phyloP scores from a whole-genome alignment of 1,284 basidiomycete species.

The Cutaneotrichosporon dermatis region DNA sequence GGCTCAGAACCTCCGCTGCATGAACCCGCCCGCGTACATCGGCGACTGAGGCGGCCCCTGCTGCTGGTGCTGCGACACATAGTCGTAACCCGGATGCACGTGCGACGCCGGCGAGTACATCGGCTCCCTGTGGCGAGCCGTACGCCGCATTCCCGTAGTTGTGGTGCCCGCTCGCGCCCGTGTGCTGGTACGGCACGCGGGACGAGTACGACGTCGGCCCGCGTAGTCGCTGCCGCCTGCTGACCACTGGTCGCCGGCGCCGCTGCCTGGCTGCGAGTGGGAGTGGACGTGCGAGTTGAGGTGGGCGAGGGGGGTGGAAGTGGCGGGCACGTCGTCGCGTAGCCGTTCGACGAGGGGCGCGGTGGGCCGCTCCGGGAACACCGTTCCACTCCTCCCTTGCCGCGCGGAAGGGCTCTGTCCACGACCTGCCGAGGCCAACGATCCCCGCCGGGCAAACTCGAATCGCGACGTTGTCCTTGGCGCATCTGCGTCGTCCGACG shows the following conservation, averaged over 20 bases:
- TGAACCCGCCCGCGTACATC: constrained; percentile 1
- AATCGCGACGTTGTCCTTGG: constrained; percentile 19
- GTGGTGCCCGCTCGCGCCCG: background rate
- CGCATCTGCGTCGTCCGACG: constrained; percentile 7
- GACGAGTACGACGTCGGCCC: background rate
- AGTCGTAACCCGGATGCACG: constrained; percentile 3
- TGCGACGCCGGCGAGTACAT: constrained; percentile 6
- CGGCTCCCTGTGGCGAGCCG: constrained; percentile 7
- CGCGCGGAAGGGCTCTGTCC: constrained; percentile 18
- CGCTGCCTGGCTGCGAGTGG: background rate
- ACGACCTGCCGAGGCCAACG: constrained; percentile 7
- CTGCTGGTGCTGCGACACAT: constrained; percentile 3
- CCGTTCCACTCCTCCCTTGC: constrained; percentile 16
- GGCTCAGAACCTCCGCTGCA: background rate
- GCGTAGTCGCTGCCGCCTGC: background rate
- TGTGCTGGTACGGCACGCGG: background rate
- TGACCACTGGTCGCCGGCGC: background rate
- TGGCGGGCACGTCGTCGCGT: constrained; percentile 15
- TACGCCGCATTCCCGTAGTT: constrained; percentile 2
- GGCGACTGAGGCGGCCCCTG: constrained; percentile 1
- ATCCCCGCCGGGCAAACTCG: constrained; percentile 21
- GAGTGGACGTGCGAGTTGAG: constrained; percentile 13
- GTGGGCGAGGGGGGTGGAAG: constrained; percentile 21
- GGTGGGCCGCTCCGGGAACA: background rate
- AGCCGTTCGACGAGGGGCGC: constrained; percentile 16